Base-by-base conservation (phyloP, 73 alveolate genomes). In the Paraurostyla sp. region DNA sequence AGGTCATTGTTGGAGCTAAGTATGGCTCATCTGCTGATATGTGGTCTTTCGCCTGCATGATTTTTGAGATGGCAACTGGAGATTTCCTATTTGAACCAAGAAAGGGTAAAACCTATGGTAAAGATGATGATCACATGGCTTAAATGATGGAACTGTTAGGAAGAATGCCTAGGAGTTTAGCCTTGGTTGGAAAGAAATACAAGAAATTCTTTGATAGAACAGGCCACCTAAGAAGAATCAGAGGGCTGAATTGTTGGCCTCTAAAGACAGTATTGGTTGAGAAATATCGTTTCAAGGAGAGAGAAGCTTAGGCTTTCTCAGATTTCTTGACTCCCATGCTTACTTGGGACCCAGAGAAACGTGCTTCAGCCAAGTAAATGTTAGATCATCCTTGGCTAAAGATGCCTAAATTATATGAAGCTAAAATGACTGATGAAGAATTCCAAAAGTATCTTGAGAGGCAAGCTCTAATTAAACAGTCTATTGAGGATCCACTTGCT, bases 1-100 rank as follows among this genome's bases (percentile, higher is more conserved):
- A 98, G 94, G 99, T 98, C 9, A 96, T 98, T 59, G 88, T 98
- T 60, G 99, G 99, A 23, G 94, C 95, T 20, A 89, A 94, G 59
- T 98, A 98, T 91, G 96, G 97, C 62, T 92, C 96, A 46, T 93
- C 99, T 33, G 98, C 99, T 52, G 99, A 98, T 86, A 88, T 98
- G 27, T 98, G 99, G 99, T 87, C 98, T 41, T 98, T 97, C 92
- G 99, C 99, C 30, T 97, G 99, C 83, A 95, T 97, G 97, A 87
- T 98, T 36, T 98, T 97, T 90, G 99, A 98, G 89, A 93, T 98
- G 88, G 94, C 96, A 13, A 98, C 99, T 15, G 99, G 99, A 22
- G 99, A 98, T 84, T 98, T 98, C 89, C 92, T 98, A 52, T 98
- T 98, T 93, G 99, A 96, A 75, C 99, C 99, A 23, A 80, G 97